phyloP scores from a whole-genome alignment of 495 filamentous ascomycete species.

The Aspergillus nidulans region DNA sequence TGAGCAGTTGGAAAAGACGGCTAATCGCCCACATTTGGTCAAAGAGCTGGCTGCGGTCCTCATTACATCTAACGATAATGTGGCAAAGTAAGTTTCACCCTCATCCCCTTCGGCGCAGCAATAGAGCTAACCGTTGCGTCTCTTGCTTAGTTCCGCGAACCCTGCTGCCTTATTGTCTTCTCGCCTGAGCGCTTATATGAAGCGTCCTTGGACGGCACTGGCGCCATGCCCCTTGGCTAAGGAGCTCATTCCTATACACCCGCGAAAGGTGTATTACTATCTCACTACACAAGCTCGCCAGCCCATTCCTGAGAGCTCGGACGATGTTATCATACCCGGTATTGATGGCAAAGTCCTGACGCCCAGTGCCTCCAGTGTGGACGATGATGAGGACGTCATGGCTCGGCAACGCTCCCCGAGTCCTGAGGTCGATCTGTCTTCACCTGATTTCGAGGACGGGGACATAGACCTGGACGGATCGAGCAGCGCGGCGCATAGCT shows the following conservation, averaged over 20 bases:
- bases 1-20: constrained; percentile 83
- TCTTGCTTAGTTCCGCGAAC: constrained; percentile 74
- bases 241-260: constrained; percentile 86
- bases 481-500: constrained; percentile 49
- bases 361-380: constrained; percentile 75
- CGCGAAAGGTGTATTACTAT: constrained; percentile 93
- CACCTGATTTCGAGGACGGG: constrained; percentile 77
- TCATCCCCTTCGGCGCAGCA: not conserved
- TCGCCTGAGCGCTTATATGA: constrained; percentile 80
- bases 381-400: constrained; percentile 68
- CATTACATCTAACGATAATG: constrained; percentile 68
- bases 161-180: constrained; percentile 93
- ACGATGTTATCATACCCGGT: constrained; percentile 41
- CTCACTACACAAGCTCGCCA: constrained; percentile 80
- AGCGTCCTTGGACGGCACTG: constrained; percentile 77
- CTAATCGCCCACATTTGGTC: constrained; percentile 87
- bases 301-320: constrained; percentile 70
- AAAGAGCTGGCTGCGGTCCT: constrained; percentile 89
- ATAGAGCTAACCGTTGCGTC: not conserved
- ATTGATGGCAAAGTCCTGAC: constrained; percentile 59
- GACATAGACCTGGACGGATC: constrained; percentile 51
- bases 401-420: constrained; percentile 73
- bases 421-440: constrained; percentile 88
- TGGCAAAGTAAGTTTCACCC: constrained; percentile 85
- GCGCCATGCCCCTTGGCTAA: constrained; percentile 87